Base-by-base conservation (phyloP, 768 basidiomycete genomes). In the Mycena maculata region DNA sequence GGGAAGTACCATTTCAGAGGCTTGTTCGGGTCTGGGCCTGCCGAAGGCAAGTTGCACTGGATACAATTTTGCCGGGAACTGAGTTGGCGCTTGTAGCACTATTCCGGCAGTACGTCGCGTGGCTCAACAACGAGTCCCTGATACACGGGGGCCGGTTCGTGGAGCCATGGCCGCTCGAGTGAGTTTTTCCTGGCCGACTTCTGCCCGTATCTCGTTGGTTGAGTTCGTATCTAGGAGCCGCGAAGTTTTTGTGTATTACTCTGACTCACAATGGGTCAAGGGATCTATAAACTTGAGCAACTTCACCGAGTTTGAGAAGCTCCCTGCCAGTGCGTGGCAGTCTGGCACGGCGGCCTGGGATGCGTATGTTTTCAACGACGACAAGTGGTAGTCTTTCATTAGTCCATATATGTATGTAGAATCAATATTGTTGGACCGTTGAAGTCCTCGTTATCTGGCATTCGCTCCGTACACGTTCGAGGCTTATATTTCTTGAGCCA, bases 41-140 rank as follows among this genome's bases (percentile, higher is more conserved):
- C 74, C 27, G 73, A 76, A 60, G 64, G 70, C 68, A 23, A 56
- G 72, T 36, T 27, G 25, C 15, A 1, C 15, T 61, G 50, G 5
- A 2, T 31, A 12, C 7, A 28, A 27, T 39, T 8, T 20, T 28
- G 15, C 10, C 8, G 5, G 18, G 9, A 30, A 22, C 16, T 56
- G 28, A 67, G 30, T 23, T 49, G 30, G 15, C 38, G 38, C 41
- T 31, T 11, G 8, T 16, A 75, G 75, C 69, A 23, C 41, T 71
- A 8, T 61, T 68, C 39, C 69, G 75, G 9, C 72, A 74, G 48
- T 74, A 71, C 31, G 69, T 75, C 31, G 73, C 73, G 1, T 76
- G 75, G 75, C 63, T 76, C 30, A 76, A 76, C 49, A 73, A 73
- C 54, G 75, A 75, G 27, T 71, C 72, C 27, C 64, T 75, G 0